Conservation (phyloP, 345 rosid genomes). For the Lepidium africanum region DNA sequence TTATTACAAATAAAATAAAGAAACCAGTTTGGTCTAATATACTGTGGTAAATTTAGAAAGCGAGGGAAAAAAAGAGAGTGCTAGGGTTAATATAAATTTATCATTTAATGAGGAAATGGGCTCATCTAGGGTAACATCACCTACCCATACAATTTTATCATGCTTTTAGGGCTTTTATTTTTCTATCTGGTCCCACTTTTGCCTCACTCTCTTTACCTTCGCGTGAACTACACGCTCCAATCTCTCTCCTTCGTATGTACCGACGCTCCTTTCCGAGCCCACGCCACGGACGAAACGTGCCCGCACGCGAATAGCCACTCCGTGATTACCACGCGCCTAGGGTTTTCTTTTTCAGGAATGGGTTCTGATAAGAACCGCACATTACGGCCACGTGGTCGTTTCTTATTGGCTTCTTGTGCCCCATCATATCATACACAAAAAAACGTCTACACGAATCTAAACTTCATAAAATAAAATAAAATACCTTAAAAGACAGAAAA, state of each 20-base stretch:
- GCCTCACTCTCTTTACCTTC: not conserved
- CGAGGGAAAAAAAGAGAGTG: not conserved
- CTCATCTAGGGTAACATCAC: constrained; percentile 32
- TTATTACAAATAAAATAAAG: not conserved
- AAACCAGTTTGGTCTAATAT: not conserved
- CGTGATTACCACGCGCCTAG: constrained; percentile 31
- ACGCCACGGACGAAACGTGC: constrained; percentile 20
- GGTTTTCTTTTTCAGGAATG: constrained; percentile 44
- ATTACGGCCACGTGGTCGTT: constrained; percentile 30
- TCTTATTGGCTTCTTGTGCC: constrained; percentile 18
- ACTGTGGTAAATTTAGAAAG: constrained; percentile 5
- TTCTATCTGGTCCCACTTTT: not conserved
- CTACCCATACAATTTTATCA: constrained; percentile 32
- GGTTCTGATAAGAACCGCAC: constrained; percentile 68
- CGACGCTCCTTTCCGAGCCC: constrained; percentile 16
- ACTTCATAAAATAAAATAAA: not conserved
- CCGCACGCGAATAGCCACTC: constrained; percentile 1
- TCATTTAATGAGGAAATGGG: constrained; percentile 24
- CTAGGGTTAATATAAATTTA: constrained; percentile 24
- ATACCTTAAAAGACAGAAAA: not conserved
- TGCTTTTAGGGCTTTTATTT: constrained; percentile 32
- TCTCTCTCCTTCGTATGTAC: constrained; percentile 9
- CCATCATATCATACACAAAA: constrained; percentile 14
- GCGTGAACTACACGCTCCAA: constrained; percentile 15
- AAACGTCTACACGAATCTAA: not conserved